Base-by-base conservation (phyloP, 2,329 filamentous ascomycete species). In the Cladosporium sp. region DNA sequence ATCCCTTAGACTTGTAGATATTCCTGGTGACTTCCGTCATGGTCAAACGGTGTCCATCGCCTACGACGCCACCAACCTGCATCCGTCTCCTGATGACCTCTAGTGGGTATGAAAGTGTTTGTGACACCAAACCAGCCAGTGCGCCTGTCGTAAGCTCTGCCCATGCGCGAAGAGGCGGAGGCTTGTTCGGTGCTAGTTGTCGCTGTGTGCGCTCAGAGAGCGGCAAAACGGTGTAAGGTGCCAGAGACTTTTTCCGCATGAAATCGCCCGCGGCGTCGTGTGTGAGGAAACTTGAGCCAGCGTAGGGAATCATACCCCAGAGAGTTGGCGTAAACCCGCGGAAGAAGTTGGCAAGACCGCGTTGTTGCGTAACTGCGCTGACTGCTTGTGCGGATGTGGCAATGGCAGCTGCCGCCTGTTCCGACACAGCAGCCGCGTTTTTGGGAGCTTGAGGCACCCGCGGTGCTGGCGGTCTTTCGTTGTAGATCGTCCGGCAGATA, bases 51-150 rank as follows among this genome's bases (percentile, higher is more conserved):
- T 82, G 88, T 0, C 92, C 91, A 65, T 97, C 91, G 1, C 93
- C 93, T 0, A 97, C 89, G 0, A 92, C 91, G 9, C 92, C 93
- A 41, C 89, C 88, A 12, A 98, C 93, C 67, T 98, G 93, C 92
- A 98, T 97, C 41, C 93, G 79, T 56, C 93, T 79, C 53, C 93
- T 77, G 52, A 97, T 86, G 13, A 98, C 88, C 68, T 98, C 93
- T 2, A 98, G 76, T 4, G 93, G 93, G 67, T 98, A 98, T 13
- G 91, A 94, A 0, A 85, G 82, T 0, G 92, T 95, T 69, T 98
- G 93, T 7, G 89, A 91, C 1, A 96, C 82, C 53, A 95, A 74
- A 2, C 93, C 93, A 0, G 93, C 91, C 8, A 93, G 67, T 1
- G 91, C 93, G 41, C 93, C 93, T 0, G 90, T 84, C 3, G 79